A percentile compares a stretch with the other conserved stretches of the same genome.
Conservation (phyloP, 208 protist species). For the Trypanosoma mega region DNA sequence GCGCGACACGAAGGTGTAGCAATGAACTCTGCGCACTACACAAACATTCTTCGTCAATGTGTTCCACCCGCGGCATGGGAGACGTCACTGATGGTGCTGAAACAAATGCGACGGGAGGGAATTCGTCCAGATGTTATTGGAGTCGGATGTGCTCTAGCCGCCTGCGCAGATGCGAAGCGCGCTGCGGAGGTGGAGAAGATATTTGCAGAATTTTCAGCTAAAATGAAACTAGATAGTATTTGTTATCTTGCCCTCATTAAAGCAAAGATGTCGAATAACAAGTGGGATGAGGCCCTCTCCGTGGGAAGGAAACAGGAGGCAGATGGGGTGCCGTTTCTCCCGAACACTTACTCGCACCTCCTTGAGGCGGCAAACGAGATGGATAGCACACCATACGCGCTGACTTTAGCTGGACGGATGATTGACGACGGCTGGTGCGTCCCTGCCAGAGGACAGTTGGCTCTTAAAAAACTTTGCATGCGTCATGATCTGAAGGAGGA, state of each 20-base stretch:
- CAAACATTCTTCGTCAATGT: slow-evolving; percentile 78
- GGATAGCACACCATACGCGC: slow-evolving; percentile 48
- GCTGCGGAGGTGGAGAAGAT: slow-evolving; percentile 45
- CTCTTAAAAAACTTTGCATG: slow-evolving; percentile 29
- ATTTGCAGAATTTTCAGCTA: slow-evolving; percentile 43
- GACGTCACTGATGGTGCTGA: slow-evolving; percentile 48
- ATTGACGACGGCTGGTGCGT: slow-evolving; percentile 53
- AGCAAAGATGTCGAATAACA: slow-evolving; percentile 37
- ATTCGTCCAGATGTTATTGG: slow-evolving; percentile 70
- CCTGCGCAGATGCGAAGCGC: slow-evolving; percentile 51
- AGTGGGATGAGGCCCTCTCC: slow-evolving; percentile 34
- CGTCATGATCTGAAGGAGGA: slow-evolving; percentile 29
- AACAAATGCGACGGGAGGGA: slow-evolving; percentile 65
- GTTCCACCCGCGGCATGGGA: slow-evolving; percentile 66
- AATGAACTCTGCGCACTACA: slow-evolving; percentile 71
- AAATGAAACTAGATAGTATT: slow-evolving; percentile 75
- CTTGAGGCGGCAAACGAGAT: slow-evolving; percentile 50
- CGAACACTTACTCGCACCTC: slow-evolving; percentile 64
- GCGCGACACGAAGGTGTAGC: slow-evolving; percentile 80
- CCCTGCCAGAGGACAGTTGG: slow-evolving; percentile 25
- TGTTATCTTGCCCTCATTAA: slow-evolving; percentile 79
- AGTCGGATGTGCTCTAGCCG: slow-evolving; percentile 59
- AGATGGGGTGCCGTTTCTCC: slow-evolving; percentile 61
- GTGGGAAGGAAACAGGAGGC: slow-evolving; percentile 53
- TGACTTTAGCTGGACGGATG: slow-evolving; percentile 61